Evolutionary conservation across 2,329 filamentous ascomycete genomes (phyloP), one percentile per base, ranked within the genome.

Genomic region (Fusarium begoniae): DNA sequence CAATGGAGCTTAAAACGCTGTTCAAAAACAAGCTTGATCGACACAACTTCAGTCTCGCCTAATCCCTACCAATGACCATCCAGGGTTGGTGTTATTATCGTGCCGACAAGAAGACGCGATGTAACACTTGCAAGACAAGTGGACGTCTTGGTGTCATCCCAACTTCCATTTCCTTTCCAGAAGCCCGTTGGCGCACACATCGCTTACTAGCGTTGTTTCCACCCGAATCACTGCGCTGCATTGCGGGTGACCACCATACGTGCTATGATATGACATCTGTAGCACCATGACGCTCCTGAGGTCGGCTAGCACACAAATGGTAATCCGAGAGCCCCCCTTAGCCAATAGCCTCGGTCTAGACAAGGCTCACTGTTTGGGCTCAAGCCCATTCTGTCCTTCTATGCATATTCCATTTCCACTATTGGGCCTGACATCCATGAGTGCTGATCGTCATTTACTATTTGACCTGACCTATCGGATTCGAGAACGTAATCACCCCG

Each of bases 281-380:
- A 22, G 28, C 22, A 24, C 20, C 28, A 13, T 30, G 20, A n/a
- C 22, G 22, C 11, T 2, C 12, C 8, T 10, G 2, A n/a, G 8
- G 28, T 50, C 5, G 20, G 5, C 28, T 50, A 32, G 3, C 8
- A 17, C 22, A 13, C 7, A 32, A n/a, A n/a, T 32, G 28, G 28
- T 4, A 50, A 13, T 2, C 22, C 15, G 11, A 14, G 22, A 32
- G 15, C 9, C 20, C 22, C 22, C 28, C 14, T 6, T n/a, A 13
- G 26, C 26, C 20, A 17, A 30, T 30, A 9, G 12, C 12, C 12
- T 20, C 8, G 10, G 18, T 2, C 12, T 20, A 14, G 24, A 26
- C 8, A 22, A 47, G 2, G 18, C 5, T 14, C 17, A 4, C 1
- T 47, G 18, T 4, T 26, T 26, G 2, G 20, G 12, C 1, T 28